Evolutionary conservation across 176 grass and related monocot species (phyloP).

Genomic region (Coix lacrymajobi): DNA sequence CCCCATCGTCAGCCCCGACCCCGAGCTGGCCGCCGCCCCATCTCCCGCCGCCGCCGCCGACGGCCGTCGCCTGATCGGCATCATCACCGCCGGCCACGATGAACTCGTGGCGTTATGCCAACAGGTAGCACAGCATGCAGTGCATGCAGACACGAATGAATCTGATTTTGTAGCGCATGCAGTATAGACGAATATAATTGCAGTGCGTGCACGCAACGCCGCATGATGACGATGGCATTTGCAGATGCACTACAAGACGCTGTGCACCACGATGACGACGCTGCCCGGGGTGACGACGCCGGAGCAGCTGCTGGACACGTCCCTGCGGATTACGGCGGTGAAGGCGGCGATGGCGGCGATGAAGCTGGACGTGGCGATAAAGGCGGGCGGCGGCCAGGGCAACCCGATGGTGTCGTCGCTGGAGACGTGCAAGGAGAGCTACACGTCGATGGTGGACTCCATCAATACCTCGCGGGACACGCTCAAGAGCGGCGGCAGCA

Average conservation of each 20-base stretch:
- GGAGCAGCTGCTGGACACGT: conserved; percentile 29
- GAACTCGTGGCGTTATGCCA: conserved; percentile 29
- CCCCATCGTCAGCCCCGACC: not conserved
- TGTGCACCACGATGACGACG: conserved; percentile 33
- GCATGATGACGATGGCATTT: not conserved
- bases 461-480: conserved; percentile 7
- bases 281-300: conserved; percentile 41
- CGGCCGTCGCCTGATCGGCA: conserved; percentile 22
- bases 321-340: conserved; percentile 9
- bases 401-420: conserved; percentile 7
- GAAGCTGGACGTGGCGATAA: not conserved
- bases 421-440: conserved; percentile 44
- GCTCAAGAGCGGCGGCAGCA: conserved; percentile 30
- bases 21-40: not conserved
- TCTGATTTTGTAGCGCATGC: not conserved
- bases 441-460: conserved; percentile 41
- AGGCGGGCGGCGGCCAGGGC: not conserved
- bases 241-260: conserved; percentile 43
- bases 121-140: conserved; percentile 19
- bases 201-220: not conserved
- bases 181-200: not conserved
- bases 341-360: conserved; percentile 34
- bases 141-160: not conserved
- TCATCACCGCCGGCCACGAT: not conserved
- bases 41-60: not conserved